phyloP scores from a whole-genome alignment of 345 rosid genomes.

The Salix suchowensis region DNA sequence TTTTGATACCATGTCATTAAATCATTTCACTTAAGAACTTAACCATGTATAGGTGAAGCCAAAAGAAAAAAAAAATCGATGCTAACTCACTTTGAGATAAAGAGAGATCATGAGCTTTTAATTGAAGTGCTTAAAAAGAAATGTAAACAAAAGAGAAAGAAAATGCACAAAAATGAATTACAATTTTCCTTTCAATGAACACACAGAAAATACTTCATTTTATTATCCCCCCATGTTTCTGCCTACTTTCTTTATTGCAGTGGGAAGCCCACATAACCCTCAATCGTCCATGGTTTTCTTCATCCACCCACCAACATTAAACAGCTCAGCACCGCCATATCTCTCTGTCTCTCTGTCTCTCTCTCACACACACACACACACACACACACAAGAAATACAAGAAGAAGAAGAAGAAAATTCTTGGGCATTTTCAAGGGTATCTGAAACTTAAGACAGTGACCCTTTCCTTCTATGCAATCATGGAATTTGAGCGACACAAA shows the following conservation, averaged over 20 bases:
- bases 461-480: constrained; percentile 11
- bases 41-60: too few relatives aligned
- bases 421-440: neutral
- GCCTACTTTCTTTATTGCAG: constrained; percentile 6
- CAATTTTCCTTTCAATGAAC: constrained; percentile 6
- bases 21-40: too few relatives aligned
- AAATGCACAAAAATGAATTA: neutral
- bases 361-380: constrained; percentile 6
- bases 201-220: constrained; percentile 13
- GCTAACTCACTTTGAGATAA: neutral
- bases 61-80: neutral
- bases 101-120: neutral
- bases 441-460: neutral
- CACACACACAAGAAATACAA: constrained; percentile 1
- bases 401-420: constrained; percentile 3
- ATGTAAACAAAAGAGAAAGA: neutral
- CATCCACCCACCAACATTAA: constrained; percentile 8
- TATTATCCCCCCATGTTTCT: constrained; percentile 14
- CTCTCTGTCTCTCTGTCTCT: neutral
- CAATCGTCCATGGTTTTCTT: neutral
- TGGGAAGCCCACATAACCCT: constrained; percentile 5
- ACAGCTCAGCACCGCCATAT: constrained; percentile 16
- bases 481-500: neutral
- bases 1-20: too few relatives aligned
- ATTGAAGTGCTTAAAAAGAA: neutral